Base-by-base conservation (phyloP, 2,329 filamentous ascomycete species). In the Neonectria coccinea region DNA sequence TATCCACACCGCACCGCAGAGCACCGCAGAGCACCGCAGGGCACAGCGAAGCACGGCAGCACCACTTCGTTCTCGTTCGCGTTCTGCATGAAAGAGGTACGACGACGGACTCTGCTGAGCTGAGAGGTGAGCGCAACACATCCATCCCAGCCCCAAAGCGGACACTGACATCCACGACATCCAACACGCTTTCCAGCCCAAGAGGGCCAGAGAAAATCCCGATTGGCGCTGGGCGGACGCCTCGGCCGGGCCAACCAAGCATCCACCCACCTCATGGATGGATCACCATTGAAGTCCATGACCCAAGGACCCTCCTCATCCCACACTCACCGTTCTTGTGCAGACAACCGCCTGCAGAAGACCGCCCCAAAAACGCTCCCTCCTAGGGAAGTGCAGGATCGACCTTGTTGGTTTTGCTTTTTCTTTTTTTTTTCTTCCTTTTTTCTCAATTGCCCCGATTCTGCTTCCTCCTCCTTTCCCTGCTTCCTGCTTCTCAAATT, bases 301-400 rank as follows among this genome's bases (percentile, higher is more conserved):
- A 25, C 22, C 58, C 20, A 48, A 31, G 42, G 54, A 50, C 66
- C 54, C 25, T 45, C 31, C 31, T 22, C 50, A 52, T 64, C 63
- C 58, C 58, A 58, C 63, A 48, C 59, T 73, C 70, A 72, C 70
- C 66, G 69, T 70, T 70, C 66, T 70, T 60, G 66, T 70, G 70
- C 67, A 73, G 62, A 63, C 62, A 64, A 41, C 44, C 54, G 41
- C 44, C 54, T 62, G 67, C 62, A 66, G 60, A 71, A 56, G 44
- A 58, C 50, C 60, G 53, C 60, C 57, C 50, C 52, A 70, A 63
- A 36, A 66, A 68, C 50, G 53, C 52, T 70, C 56, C 47, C 41
- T 58, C 27, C 56, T 47, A 52, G 47, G 54, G 39, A 33, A 20
- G 41, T 57, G 54, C 65, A 67, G 64, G 61, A 58, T 59, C 63